Evolutionary conservation across 2,329 filamentous ascomycete species (phyloP).

Genomic region (Tympanopsis confertula): DNA sequence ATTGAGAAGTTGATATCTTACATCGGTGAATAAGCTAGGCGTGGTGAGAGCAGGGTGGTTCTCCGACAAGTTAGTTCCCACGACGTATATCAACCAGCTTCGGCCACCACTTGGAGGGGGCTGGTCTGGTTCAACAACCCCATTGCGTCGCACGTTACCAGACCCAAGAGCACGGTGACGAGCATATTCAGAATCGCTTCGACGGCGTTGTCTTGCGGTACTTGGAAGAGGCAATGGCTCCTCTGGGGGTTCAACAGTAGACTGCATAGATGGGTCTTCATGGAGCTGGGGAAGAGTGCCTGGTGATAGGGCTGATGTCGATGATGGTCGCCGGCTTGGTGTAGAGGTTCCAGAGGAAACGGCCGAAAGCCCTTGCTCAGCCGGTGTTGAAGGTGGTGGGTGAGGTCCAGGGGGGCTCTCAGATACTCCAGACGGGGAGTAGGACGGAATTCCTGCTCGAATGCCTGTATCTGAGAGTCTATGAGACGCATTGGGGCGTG

Average conservation of each 20-base stretch:
- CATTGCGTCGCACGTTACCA: constrained; percentile 49
- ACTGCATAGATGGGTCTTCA: constrained; percentile 19
- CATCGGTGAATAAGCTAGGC: constrained; percentile 59
- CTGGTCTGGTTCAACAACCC: constrained; percentile 48
- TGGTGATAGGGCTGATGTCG: constrained; percentile 27
- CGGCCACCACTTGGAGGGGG: constrained; percentile 35
- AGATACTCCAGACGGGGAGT: constrained; percentile 24
- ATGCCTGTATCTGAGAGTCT: constrained; percentile 8
- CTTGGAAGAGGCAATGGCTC: constrained; percentile 27
- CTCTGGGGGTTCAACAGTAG: constrained; percentile 20
- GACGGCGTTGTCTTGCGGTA: constrained; percentile 35
- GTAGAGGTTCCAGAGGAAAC: constrained; percentile 39
- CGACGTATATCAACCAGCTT: constrained; percentile 64
- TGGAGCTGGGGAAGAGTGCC: constrained; percentile 22
- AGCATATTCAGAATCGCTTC: constrained; percentile 46
- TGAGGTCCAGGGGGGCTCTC: constrained; percentile 45
- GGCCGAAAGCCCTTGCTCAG: constrained; percentile 41
- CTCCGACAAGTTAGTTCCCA: constrained; percentile 58
- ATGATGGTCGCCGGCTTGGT: constrained; percentile 30
- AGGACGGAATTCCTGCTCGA: constrained; percentile 11
- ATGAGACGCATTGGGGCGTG: constrained; percentile 7
- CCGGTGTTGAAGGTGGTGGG: constrained; percentile 52
- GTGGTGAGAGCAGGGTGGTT: constrained; percentile 61
- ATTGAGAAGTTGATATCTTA: constrained; percentile 18
- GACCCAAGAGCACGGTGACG: constrained; percentile 44